Conservation (phyloP, 345 rosid species). For the Bruguiera gymnorhiza region DNA sequence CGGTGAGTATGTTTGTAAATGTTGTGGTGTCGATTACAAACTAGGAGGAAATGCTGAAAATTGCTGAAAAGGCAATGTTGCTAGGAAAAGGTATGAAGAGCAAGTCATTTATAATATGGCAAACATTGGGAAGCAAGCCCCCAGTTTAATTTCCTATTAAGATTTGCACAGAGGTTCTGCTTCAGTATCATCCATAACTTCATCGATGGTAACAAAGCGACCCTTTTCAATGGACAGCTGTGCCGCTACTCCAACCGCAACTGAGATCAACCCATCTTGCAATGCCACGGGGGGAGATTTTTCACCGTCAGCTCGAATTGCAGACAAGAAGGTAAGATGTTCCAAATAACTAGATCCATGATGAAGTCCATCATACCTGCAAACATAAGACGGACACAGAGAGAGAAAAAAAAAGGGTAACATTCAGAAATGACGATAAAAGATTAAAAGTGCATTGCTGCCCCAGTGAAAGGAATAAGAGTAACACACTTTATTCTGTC, state of each 20-base stretch:
- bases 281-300: conserved; percentile 61
- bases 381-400: background rate
- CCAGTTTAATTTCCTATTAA: too few relatives aligned
- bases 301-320: conserved; percentile 48
- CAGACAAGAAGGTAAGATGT: conserved; percentile 70
- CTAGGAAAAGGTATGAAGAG: too few relatives aligned
- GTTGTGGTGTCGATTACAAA: too few relatives aligned
- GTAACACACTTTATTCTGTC: conserved; percentile 55
- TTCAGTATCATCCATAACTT: conserved; percentile 44
- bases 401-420: background rate
- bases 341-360: conserved; percentile 96
- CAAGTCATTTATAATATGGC: too few relatives aligned
- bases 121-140: too few relatives aligned
- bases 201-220: conserved; percentile 56
- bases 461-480: background rate
- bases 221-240: conserved; percentile 80
- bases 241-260: conserved; percentile 96
- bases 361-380: conserved; percentile 83
- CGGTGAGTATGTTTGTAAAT: too few relatives aligned
- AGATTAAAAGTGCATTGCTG: background rate
- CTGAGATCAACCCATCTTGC: conserved; percentile 86
- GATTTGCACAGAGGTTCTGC: background rate
- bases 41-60: too few relatives aligned
- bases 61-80: too few relatives aligned
- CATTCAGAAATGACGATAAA: background rate